These are phyloP conservation scores for Metschnikowia bowlesiae DNA, from an alignment of 805 yeast species.

Conservation along the genomic window DNA sequence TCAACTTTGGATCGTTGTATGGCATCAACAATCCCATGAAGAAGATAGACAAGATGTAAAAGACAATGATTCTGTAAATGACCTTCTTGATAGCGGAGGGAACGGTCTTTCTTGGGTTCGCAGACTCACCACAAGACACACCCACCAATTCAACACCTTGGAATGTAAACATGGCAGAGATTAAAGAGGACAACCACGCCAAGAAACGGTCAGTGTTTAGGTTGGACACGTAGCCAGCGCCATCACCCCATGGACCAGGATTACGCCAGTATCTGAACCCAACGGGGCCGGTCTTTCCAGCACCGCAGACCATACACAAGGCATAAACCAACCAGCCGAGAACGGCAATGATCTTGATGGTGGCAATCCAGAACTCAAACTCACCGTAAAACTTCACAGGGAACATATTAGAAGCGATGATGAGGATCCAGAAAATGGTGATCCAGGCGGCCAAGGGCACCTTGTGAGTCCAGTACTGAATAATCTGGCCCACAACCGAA, in stretches of 20 bases:
- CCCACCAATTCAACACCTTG: conserved; percentile 79
- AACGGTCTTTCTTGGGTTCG: conserved; percentile 63
- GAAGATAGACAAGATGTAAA: conserved; percentile 61
- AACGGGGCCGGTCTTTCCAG: conserved; percentile 62
- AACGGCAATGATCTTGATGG: conserved; percentile 62
- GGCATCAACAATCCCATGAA: conserved; percentile 72
- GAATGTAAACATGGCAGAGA: conserved; percentile 74
- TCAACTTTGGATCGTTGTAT: conserved; percentile 53
- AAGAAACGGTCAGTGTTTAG: conserved; percentile 54
- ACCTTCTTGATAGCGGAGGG: conserved; percentile 72
- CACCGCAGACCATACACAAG: conserved; percentile 71
- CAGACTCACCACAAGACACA: conserved; percentile 69
- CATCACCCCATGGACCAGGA: conserved; percentile 75
- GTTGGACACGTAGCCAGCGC: conserved; percentile 44
- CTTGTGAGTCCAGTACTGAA: conserved; percentile 58
- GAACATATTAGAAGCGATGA: conserved; percentile 52
- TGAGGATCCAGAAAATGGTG: conserved; percentile 54
- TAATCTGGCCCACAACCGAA: conserved; percentile 63
- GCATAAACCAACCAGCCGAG: conserved; percentile 67
- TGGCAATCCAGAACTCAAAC: conserved; percentile 70
- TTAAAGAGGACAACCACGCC: conserved; percentile 66
- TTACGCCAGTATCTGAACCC: conserved; percentile 80
- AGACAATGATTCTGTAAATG: conserved; percentile 57
- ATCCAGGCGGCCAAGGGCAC: conserved; percentile 76
- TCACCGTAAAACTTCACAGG: conserved; percentile 74